Evolutionary conservation across 805 yeast species (phyloP).

Genomic region (Yarrowia sp.): DNA sequence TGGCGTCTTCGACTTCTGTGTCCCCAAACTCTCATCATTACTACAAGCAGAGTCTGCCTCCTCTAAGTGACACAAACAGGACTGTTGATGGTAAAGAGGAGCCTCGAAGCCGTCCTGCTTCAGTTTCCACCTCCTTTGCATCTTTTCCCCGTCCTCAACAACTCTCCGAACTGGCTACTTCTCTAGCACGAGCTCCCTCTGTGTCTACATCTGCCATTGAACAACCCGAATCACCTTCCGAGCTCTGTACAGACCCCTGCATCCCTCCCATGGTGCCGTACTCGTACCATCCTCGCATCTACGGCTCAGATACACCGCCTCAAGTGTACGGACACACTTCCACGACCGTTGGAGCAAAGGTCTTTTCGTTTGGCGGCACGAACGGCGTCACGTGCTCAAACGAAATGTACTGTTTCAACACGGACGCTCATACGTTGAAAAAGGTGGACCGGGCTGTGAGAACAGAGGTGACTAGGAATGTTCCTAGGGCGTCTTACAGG

Average conservation of each 20-base stretch:
- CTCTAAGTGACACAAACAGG: not conserved
- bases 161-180: not conserved
- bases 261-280: conserved; percentile 28
- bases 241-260: conserved; percentile 4
- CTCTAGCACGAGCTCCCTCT: not conserved
- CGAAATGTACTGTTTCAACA: conserved; percentile 8
- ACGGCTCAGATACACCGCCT: conserved; percentile 33
- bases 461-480: not conserved
- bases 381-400: conserved; percentile 14
- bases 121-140: not conserved
- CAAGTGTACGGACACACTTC: conserved; percentile 32
- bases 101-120: not conserved
- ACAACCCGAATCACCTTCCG: not conserved
- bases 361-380: conserved; percentile 33
- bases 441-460: not conserved
- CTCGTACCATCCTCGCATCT: conserved; percentile 32
- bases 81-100: not conserved
- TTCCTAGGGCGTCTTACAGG: not conserved
- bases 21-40: conserved; percentile 13
- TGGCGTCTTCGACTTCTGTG: not conserved
- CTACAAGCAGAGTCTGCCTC: conserved; percentile 10
- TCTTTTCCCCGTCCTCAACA: conserved; percentile 13
- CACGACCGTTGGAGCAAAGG: conserved; percentile 28
- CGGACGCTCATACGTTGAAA: conserved; percentile 1
- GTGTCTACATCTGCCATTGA: not conserved